Evolutionary conservation across 106 monocot species (phyloP), one percentile per base, ranked within the genome.

Genomic region (Dendrobium huoshanense): DNA sequence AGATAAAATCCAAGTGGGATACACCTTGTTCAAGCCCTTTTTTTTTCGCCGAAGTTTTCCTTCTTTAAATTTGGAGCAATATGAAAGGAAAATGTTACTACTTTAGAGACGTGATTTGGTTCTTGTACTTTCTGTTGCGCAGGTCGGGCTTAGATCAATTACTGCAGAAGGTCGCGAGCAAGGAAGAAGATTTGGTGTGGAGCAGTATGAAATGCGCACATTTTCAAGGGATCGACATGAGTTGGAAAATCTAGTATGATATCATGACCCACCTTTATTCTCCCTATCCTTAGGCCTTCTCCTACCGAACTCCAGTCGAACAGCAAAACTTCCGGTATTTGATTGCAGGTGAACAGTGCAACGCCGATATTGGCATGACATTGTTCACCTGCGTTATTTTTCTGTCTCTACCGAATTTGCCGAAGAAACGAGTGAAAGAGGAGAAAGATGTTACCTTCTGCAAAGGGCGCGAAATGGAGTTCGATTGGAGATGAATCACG

Each of bases 171-270:
- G 98, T 29, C 94, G 98, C 25, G 95, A 98, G 67, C 98, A 98
- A 86, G 98, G 92, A 67, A 92, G 92, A 77, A 85, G 87, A 82
- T 98, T 95, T 90, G 98, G 98, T 1, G 98, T 98, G 72, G 98
- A 98, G 83, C 98, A 98, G 91, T 95, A 91, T 55, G 98, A 98
- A 81, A 98, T 98, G 98, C 85, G 91, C n/a, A 95, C 91, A 16
- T 98, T 98, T 77, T 98, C 91, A 48, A 92, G 83, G 84, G 98
- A 98, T 55, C 91, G 91, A 3, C 83, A 88, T 67, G 75, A 87
- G 44, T 78, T 98, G 80, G 98, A 98, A 82, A 98, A 95, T 86
- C 81, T 98, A 88, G 98, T 98, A 76, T 76, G 47, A 8, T 43
- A 43, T 15, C 3, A 13, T 41, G 17, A 31, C 1, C 19, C 7